Base-by-base conservation (phyloP, 768 basidiomycete genomes). In the Hygrocybe coccinea region DNA sequence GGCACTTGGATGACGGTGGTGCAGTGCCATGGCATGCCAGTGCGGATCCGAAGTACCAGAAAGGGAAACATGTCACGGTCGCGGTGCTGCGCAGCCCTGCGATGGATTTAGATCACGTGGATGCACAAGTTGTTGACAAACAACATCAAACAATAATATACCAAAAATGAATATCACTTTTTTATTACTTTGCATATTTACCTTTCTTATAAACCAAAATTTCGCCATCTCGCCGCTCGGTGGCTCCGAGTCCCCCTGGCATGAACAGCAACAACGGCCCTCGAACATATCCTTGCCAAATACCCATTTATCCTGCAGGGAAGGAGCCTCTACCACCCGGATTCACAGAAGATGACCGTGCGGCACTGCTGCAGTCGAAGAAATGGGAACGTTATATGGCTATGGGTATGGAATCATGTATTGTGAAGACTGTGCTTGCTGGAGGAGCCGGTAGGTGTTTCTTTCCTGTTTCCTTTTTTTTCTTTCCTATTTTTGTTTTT, bases 251-350 rank as follows among this genome's bases (percentile, higher is more conserved):
- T n/a, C n/a, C n/a, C n/a, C n/a, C n/a, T n/a, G n/a, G n/a, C 36
- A 48, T 56, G 56, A 41, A 39, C 39, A 19, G n/a, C 5, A 17
- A 19, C 29, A 29, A 29, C 29, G 4, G 8, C 19, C 19, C 24
- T 35, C 36, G 5, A 29, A 48, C 37, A 3, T 57, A 39, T 66
- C 79, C 78, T 15, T 72, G 76, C 56, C 76, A 83, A 47, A 82
- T 86, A 39, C 93, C 93, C 35, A 71, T 93, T 60, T 93, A 85
- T 70, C 81, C 87, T 10, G 80, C 85, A n/a, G 91, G 91, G 36
- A 87, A 85, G 70, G 93, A 93, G 67, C 91, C 89, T 35, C 78
- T 94, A 39, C 93, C 94, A 11, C 83, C 89, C 37, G 94, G 93
- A 15, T 69, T 87, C 56, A 83, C 85, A 2, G 86, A 90, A 63